phyloP scores from a whole-genome alignment of 148 eudicot species.

The Beta vulgaris region DNA sequence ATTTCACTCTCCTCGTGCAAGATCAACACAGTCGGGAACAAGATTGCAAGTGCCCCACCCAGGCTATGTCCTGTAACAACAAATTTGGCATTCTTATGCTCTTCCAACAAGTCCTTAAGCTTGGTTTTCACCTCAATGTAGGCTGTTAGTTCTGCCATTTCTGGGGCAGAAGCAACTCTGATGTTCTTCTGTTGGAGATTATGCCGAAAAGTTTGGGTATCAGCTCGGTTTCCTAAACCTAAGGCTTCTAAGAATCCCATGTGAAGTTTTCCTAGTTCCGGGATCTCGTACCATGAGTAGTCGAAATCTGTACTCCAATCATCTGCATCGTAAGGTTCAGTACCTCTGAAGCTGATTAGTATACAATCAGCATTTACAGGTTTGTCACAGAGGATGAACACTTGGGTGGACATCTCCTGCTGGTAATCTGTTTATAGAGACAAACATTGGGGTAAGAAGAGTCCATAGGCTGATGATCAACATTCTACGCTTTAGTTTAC shows the following conservation, averaged over 20 bases:
- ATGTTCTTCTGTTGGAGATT: slow-evolving; percentile 16
- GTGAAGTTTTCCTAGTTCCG: slow-evolving; percentile 51
- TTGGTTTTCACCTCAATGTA: slow-evolving; percentile 42
- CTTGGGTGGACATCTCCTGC: slow-evolving; percentile 46
- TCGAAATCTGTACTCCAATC: slow-evolving; percentile 73
- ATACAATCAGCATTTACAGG: slow-evolving; percentile 37
- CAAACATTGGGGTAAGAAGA: too few species aligned
- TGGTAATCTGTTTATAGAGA: slow-evolving; percentile 42
- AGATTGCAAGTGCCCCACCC: slow-evolving; percentile 70
- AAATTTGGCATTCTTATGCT: slow-evolving; percentile 41
- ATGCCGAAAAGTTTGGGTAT: slow-evolving; percentile 31
- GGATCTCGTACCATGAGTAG: slow-evolving; percentile 57
- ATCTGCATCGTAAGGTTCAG: slow-evolving; percentile 54
- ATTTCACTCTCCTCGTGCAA: slow-evolving; percentile 42
- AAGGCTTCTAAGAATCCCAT: slow-evolving; percentile 72
- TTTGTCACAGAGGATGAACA: slow-evolving; percentile 51
- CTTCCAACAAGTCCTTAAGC: slow-evolving; percentile 33
- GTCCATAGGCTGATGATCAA: too few species aligned
- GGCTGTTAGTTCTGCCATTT: slow-evolving; percentile 32
- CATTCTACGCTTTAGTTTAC: too few species aligned
- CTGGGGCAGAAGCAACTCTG: neutral
- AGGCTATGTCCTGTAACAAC: slow-evolving; percentile 80
- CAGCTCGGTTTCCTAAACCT: slow-evolving; percentile 45
- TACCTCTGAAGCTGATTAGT: slow-evolving; percentile 69
- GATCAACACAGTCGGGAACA: slow-evolving; percentile 51